These are phyloP conservation scores for Zygoascus flipseniorum DNA, from an alignment of 805 yeast species.

Conservation along the genomic window DNA sequence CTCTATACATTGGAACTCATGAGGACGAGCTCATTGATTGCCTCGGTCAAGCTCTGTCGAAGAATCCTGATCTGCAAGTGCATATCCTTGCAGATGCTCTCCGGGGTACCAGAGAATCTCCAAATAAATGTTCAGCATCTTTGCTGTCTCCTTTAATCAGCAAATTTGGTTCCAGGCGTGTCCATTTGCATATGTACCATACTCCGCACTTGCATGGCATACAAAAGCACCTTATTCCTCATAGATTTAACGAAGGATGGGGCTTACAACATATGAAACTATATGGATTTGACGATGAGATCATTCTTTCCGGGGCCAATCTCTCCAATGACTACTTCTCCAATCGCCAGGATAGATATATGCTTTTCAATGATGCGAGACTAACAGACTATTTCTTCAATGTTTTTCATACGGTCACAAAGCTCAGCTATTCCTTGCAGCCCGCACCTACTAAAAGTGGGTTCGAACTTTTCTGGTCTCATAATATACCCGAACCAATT, in stretches of 20 bases:
- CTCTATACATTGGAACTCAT: slow-evolving; percentile 76
- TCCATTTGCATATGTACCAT: slow-evolving; percentile 75
- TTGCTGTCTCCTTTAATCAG: slow-evolving; percentile 58
- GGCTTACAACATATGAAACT: slow-evolving; percentile 97
- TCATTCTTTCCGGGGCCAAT: slow-evolving; percentile 85
- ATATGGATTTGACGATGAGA: slow-evolving; percentile 89
- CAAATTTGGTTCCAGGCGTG: slow-evolving; percentile 55
- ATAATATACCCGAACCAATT: slow-evolving; percentile 53
- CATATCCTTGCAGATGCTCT: slow-evolving; percentile 77
- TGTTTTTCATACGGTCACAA: slow-evolving; percentile 60
- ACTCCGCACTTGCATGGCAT: slow-evolving; percentile 79
- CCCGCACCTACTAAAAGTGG: slow-evolving; percentile 35
- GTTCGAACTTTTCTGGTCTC: slow-evolving; percentile 65
- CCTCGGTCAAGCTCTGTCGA: slow-evolving; percentile 48
- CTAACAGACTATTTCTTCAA: slow-evolving; percentile 66
- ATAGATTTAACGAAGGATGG: slow-evolving; percentile 77
- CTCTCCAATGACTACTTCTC: slow-evolving; percentile 87
- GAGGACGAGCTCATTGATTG: slow-evolving; percentile 61
- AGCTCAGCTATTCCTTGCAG: slow-evolving; percentile 58
- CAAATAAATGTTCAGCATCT: slow-evolving; percentile 67
- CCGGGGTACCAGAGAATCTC: slow-evolving; percentile 90
- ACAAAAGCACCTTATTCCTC: slow-evolving; percentile 59
- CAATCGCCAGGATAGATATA: slow-evolving; percentile 89
- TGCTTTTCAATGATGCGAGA: slow-evolving; percentile 47
- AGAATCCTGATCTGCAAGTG: slow-evolving; percentile 56